Conservation (phyloP, 1,284 basidiomycete species). For the Tylopilus sp. region DNA sequence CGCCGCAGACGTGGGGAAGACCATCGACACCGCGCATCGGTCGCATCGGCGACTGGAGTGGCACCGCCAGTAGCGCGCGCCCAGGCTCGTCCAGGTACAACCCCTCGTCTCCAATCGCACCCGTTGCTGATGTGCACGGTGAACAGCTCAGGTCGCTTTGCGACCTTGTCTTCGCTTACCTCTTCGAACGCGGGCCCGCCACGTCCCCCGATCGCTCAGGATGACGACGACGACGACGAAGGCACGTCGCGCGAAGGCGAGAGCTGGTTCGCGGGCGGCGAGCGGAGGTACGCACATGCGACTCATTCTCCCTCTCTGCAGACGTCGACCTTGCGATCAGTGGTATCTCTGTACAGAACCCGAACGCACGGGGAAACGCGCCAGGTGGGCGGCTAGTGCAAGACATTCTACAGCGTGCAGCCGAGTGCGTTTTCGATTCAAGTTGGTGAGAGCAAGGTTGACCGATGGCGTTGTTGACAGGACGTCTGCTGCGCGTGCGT, state of each 20-base stretch:
- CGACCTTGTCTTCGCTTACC: constrained; percentile 21
- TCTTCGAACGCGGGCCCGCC: constrained; percentile 13
- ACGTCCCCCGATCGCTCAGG: constrained; percentile 14
- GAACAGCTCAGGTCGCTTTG: constrained; percentile 18
- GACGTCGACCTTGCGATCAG: constrained; percentile 39
- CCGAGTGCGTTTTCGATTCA: constrained; percentile 51
- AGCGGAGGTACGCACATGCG: constrained; percentile 58
- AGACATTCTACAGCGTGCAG: constrained; percentile 79
- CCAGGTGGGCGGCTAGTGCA: constrained; percentile 71
- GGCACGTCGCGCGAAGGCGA: constrained; percentile 47
- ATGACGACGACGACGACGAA: constrained; percentile 50
- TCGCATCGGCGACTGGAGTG: constrained; percentile 36
- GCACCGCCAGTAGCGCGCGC: not conserved
- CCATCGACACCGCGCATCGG: constrained; percentile 38
- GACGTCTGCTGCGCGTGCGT: constrained; percentile 23
- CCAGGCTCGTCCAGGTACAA: constrained; percentile 12
- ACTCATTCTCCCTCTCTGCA: not conserved
- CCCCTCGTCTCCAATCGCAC: not conserved
- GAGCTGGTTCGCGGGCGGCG: constrained; percentile 83
- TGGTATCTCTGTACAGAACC: constrained; percentile 89
- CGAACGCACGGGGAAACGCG: constrained; percentile 46
- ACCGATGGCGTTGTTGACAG: constrained; percentile 13
- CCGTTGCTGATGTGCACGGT: not conserved
- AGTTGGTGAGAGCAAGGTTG: not conserved
- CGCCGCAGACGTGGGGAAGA: constrained; percentile 46